Evolutionary conservation across 176 grass and related monocot species (phyloP).

Genomic region (Cenchrus purpureus): DNA sequence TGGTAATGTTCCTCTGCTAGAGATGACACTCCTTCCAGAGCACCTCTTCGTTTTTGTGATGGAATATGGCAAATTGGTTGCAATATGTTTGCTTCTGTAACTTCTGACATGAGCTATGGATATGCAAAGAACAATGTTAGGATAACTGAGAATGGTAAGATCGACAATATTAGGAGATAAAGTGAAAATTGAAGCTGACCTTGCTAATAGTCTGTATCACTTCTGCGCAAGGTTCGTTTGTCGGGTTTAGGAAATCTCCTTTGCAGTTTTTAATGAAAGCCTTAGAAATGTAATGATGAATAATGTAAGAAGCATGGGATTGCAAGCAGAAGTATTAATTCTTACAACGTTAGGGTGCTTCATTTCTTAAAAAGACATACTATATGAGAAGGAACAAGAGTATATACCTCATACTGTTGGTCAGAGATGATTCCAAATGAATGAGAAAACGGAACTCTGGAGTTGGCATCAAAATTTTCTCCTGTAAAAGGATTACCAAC

Average conservation of each 20-base stretch:
- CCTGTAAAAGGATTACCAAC: not conserved
- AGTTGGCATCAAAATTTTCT: not conserved
- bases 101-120: conserved; percentile 7
- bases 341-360: no score
- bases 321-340: no score
- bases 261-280: not conserved
- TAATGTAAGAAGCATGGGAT: no score
- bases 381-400: not conserved
- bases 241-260: not conserved
- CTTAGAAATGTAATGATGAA: not conserved
- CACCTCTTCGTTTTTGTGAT: not conserved
- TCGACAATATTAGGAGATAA: no score
- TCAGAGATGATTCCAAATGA: conserved; percentile 21
- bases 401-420: not conserved
- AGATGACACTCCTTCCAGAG: not conserved
- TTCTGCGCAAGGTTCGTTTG: not conserved
- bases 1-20: not conserved
- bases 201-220: not conserved
- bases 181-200: not conserved
- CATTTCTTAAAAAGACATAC: no score
- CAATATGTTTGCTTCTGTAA: not conserved
- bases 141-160: no score
- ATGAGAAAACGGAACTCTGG: not conserved
- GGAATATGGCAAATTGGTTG: not conserved
- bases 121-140: no score